A percentile compares a stretch with the other conserved stretches of the same genome.
Evolutionary conservation across 2,329 filamentous ascomycete species (phyloP).

Genomic region (Fusarium armeniacum): DNA sequence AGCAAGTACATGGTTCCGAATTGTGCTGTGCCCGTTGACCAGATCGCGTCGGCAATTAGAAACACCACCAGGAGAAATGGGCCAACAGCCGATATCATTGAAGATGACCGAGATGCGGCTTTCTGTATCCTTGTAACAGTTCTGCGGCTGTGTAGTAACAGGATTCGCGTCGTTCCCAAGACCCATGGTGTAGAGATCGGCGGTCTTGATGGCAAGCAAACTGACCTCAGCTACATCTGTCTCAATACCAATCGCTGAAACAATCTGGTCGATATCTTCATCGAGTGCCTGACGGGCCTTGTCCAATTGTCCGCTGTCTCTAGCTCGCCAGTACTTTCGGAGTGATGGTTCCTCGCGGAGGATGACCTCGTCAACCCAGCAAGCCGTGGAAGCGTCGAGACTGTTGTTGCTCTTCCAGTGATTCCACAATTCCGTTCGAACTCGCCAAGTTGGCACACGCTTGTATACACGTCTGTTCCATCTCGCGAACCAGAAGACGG

Average conservation of each 20-base stretch:
- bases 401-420: constrained; percentile 29
- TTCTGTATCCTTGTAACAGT: constrained; percentile 36
- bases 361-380: constrained; percentile 40
- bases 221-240: constrained; percentile 38
- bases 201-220: constrained; percentile 34
- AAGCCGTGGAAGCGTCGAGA: constrained; percentile 37
- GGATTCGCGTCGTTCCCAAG: constrained; percentile 41
- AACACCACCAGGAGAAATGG: constrained; percentile 37
- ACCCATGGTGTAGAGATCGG: constrained; percentile 42
- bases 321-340: constrained; percentile 29
- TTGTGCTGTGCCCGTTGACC: constrained; percentile 41
- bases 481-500: not conserved
- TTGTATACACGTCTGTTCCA: constrained; percentile 36
- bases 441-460: constrained; percentile 36
- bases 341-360: constrained; percentile 37
- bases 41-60: constrained; percentile 42
- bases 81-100: constrained; percentile 43
- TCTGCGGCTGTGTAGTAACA: constrained; percentile 33
- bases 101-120: constrained; percentile 37
- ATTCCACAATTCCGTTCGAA: constrained; percentile 40
- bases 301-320: constrained; percentile 27
- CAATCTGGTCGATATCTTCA: constrained; percentile 34
- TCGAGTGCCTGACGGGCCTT: constrained; percentile 23
- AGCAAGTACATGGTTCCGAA: constrained; percentile 40
- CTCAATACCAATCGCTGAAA: constrained; percentile 37